Evolutionary conservation across 352 stramenopile genomes (phyloP).

Genomic region (Elongisporangium senticosum): DNA sequence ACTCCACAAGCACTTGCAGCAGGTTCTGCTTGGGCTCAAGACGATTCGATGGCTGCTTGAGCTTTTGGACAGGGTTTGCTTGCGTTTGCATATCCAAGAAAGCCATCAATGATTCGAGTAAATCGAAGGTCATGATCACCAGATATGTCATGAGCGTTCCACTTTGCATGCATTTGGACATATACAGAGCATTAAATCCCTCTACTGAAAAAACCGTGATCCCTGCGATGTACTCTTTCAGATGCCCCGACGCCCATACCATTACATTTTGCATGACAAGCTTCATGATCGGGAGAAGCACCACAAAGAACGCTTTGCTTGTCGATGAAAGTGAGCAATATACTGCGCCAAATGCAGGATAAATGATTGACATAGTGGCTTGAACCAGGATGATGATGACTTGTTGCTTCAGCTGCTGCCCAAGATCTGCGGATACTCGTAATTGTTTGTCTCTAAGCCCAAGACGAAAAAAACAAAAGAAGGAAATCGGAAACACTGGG

Average conservation of each 20-base stretch:
- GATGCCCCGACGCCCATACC: conserved; percentile 7
- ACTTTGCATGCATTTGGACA: conserved; percentile 28
- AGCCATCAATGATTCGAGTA: conserved; percentile 6
- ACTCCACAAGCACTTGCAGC: background rate
- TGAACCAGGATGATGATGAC: conserved; percentile 7
- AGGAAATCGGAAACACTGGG: background rate
- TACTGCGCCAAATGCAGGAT: background rate
- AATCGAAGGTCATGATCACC: conserved; percentile 16
- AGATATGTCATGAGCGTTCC: conserved; percentile 13
- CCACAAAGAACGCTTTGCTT: background rate
- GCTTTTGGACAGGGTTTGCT: background rate
- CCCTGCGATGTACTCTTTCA: conserved; percentile 17
- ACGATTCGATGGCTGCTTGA: background rate
- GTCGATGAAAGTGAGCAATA: background rate
- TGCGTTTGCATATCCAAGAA: background rate
- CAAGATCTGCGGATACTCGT: background rate
- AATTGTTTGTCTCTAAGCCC: conserved; percentile 3
- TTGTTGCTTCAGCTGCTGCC: background rate
- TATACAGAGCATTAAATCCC: conserved; percentile 24
- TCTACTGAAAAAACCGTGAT: conserved; percentile 20
- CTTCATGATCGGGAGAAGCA: conserved; percentile 12
- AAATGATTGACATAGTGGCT: conserved; percentile 4
- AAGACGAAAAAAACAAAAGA: conserved; percentile 16
- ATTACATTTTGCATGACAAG: conserved; percentile 19
- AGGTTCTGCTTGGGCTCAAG: background rate